Conservation (phyloP, 371 early-diverging fungal species). For the Mortierella sp. region DNA sequence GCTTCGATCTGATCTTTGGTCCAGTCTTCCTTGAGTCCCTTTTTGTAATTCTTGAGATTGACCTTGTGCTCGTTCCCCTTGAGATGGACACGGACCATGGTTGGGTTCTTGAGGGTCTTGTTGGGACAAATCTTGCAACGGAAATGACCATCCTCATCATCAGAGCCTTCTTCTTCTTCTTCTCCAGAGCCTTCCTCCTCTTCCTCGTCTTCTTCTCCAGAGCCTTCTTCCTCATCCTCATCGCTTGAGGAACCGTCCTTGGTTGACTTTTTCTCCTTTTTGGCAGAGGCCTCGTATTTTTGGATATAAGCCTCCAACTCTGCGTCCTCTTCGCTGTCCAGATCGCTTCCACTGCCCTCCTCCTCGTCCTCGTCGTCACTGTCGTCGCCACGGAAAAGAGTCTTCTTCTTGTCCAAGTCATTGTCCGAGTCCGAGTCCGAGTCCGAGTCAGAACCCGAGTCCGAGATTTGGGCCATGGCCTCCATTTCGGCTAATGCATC, state of each 20-base stretch:
- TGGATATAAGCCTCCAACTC: conserved; percentile 48
- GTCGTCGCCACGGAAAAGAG: conserved; percentile 1
- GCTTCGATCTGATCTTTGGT: conserved; percentile 31
- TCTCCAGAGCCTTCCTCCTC: conserved; percentile 6
- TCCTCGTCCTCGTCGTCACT: conserved; percentile 4
- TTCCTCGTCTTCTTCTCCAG: conserved; percentile 22
- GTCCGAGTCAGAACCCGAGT: conserved; percentile 50
- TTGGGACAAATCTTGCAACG: conserved; percentile 53
- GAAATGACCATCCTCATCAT: conserved; percentile 37
- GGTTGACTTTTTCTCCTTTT: conserved; percentile 8
- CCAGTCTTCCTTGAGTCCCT: conserved; percentile 39
- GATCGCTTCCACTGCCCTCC: conserved; percentile 6
- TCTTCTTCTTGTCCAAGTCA: neutral
- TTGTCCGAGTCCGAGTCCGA: conserved; percentile 28
- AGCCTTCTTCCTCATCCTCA: conserved; percentile 15
- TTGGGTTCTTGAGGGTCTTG: conserved; percentile 47
- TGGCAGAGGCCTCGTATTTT: conserved; percentile 40
- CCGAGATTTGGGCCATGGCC: conserved; percentile 40
- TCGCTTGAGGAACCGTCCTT: conserved; percentile 13
- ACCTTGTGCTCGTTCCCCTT: conserved; percentile 46
- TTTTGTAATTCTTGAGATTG: conserved; percentile 37
- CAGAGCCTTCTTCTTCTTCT: conserved; percentile 19
- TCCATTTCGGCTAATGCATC: conserved; percentile 31
- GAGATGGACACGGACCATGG: conserved; percentile 48
- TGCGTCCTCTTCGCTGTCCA: conserved; percentile 46